Evolutionary conservation across 768 basidiomycete genomes (phyloP), one percentile per base, ranked within the genome.

Genomic region (Podaxis rugospora): DNA sequence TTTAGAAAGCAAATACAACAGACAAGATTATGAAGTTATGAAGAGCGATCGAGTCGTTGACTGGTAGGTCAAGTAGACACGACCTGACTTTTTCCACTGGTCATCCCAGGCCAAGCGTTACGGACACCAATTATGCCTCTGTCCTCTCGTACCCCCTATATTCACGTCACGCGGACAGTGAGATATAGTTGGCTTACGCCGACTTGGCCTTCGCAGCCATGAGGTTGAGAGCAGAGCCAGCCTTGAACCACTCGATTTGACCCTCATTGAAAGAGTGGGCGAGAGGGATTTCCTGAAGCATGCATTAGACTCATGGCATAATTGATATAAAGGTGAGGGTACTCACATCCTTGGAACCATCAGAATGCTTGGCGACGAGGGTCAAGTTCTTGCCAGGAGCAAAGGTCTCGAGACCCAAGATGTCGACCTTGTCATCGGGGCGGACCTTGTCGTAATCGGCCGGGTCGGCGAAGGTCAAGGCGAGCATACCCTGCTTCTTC

Each of bases 401-500:
- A 74, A 99, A 97, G 63, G 78, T 80, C 71, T 95, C 88, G 56
- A 99, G 79, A 52, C 95, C 96, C 60, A 90, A 74, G 72, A 99
- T 93, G 71, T 90, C 88, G 62, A 98, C 88, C 71, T 84, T 87
- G 80, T 99, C 97, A 66, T 81, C 81, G 7, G 95, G 92, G 70
- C 81, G 82, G 67, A 98, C 73, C 81, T 91, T 94, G 72, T 98
- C 93, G 75, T 99, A 99, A 76, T 98, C 95, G 65, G 85, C 93
- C 14, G 91, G 84, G 77, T 98, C 85, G 63, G 76, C 90, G 72
- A 98, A 97, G 63, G 94, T 97, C 67, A 98, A 80, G 2, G 95
- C 95, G 64, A 98, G 92, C 93, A 96, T 95, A 68, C 95, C 95
- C 80, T 98, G 95, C 86, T 98, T 98, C 90, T 98, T 98, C 86